Conservation (phyloP, 2,329 filamentous ascomycete species). For the Colletotrichum sublineola region DNA sequence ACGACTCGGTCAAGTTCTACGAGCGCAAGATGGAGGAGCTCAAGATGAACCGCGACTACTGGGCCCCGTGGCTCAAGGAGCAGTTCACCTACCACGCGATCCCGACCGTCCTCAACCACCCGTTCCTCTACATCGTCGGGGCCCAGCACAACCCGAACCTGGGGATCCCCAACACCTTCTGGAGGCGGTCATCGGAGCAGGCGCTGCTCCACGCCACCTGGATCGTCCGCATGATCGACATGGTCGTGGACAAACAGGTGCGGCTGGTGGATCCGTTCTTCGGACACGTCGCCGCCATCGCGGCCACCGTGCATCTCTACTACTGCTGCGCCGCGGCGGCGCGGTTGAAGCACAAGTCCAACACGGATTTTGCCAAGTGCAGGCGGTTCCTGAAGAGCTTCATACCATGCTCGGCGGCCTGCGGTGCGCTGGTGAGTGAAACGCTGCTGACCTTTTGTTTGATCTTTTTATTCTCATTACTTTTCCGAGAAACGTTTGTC, state of each 20-base stretch:
- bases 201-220: constrained; percentile 66
- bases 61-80: constrained; percentile 65
- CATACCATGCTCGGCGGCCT: constrained; percentile 60
- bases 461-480: background rate
- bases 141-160: constrained; percentile 65
- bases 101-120: constrained; percentile 64
- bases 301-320: constrained; percentile 66
- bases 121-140: constrained; percentile 66
- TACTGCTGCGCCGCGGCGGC: constrained; percentile 65
- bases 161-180: constrained; percentile 67
- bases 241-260: constrained; percentile 65
- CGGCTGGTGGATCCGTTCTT: constrained; percentile 65
- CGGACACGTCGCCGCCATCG: constrained; percentile 64
- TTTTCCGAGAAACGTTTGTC: too few species aligned
- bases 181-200: constrained; percentile 64
- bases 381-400: constrained; percentile 63
- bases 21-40: constrained; percentile 62
- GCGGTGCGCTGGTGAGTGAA: constrained; percentile 57
- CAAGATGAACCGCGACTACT: constrained; percentile 60
- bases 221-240: constrained; percentile 67
- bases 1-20: constrained; percentile 66
- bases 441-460: background rate
- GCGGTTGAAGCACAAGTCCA: constrained; percentile 64
- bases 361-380: constrained; percentile 65
- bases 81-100: constrained; percentile 68